Conservation (phyloP, 2,329 filamentous ascomycete genomes). For the Fusarium proliferatum region DNA sequence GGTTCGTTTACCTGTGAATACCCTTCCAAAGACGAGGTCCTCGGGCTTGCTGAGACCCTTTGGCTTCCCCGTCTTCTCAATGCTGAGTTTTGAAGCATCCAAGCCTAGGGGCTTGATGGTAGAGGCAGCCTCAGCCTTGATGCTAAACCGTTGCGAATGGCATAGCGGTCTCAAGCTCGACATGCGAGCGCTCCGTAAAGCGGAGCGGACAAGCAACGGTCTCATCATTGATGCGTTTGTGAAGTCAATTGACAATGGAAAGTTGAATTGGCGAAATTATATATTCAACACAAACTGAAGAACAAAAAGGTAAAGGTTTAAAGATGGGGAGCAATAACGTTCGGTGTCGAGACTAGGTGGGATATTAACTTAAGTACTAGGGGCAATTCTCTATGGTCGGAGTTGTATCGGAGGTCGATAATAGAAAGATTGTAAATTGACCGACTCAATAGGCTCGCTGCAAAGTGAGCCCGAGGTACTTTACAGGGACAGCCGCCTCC, state of each 20-base stretch:
- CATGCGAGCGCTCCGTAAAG: constrained; percentile 53
- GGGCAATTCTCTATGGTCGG: constrained; percentile 34
- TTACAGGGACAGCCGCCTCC: constrained; percentile 39
- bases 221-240: constrained; percentile 44
- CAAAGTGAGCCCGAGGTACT: constrained; percentile 39
- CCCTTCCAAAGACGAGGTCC: constrained; percentile 88
- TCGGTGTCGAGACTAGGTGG: constrained; percentile 10
- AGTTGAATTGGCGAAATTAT: neutral
- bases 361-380: constrained; percentile 35
- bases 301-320: neutral
- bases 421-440: constrained; percentile 38
- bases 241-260: constrained; percentile 11
- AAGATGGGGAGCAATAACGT: neutral
- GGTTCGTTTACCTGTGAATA: constrained; percentile 79
- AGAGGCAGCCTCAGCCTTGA: constrained; percentile 62
- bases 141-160: constrained; percentile 60
- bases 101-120: constrained; percentile 71
- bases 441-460: constrained; percentile 32
- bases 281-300: neutral
- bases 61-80: constrained; percentile 80
- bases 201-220: constrained; percentile 47
- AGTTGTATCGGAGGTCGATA: constrained; percentile 42
- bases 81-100: constrained; percentile 79
- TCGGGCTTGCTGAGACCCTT: constrained; percentile 79
- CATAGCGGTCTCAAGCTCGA: constrained; percentile 50